A percentile compares a stretch with the other conserved stretches of the same genome.
Evolutionary conservation across 148 eudicot genomes (phyloP).

Genomic region (Rhododendron griersonianum): DNA sequence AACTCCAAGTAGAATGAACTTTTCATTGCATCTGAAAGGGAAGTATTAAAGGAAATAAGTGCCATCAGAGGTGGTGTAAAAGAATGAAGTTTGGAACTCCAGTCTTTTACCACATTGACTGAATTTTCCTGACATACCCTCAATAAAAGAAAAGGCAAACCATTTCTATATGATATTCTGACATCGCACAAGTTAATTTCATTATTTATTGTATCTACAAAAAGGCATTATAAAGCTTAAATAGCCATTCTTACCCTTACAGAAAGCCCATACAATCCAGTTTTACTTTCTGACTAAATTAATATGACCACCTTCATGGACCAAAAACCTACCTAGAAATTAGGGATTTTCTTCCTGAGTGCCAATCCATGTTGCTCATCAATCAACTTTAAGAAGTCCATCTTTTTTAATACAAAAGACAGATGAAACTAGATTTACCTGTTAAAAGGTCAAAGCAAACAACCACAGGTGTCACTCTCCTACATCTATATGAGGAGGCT

Average conservation of each 20-base stretch:
- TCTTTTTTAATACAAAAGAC: background rate
- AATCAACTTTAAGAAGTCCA: background rate
- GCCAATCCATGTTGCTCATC: background rate
- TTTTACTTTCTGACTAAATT: background rate
- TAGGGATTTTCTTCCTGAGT: background rate
- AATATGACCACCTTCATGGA: background rate
- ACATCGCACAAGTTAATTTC: background rate
- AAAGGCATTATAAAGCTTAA: background rate
- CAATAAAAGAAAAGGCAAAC: background rate
- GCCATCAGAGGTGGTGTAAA: background rate
- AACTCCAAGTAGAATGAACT: background rate
- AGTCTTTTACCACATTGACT: background rate
- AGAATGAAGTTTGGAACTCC: background rate
- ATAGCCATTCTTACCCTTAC: background rate
- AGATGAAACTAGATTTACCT: background rate
- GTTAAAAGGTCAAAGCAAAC: background rate
- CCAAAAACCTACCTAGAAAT: background rate
- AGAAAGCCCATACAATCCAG: background rate
- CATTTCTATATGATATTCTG: background rate
- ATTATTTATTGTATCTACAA: background rate
- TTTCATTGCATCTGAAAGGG: background rate
- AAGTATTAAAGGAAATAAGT: background rate
- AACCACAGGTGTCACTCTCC: background rate
- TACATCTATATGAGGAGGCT: conserved; percentile 1
- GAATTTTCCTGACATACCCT: background rate